Evolutionary conservation across 1,284 basidiomycete genomes (phyloP), one percentile per base, ranked within the genome.

Genomic region (Irpex sp.): DNA sequence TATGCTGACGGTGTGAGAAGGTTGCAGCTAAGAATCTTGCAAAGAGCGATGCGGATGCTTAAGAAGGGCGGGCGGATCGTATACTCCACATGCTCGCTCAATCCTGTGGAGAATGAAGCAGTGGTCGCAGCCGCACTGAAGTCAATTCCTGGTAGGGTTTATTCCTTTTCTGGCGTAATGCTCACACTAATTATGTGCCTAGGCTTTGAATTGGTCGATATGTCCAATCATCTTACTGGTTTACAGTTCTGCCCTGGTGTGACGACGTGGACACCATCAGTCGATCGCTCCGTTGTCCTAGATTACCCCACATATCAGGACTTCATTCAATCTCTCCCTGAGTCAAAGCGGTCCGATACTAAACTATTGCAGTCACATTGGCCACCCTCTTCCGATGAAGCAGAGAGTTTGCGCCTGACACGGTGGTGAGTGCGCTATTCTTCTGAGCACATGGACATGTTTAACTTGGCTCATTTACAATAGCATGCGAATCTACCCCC

Each of bases 41-140:
- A 92, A 67, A 90, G 97, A 15, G 96, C 92, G 4, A 96, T 99
- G 89, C 87, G 89, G 65, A 85, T 98, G 78, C 85, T 99, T 54
- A 89, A 91, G 68, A 85, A 86, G 3, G 88, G 91, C 40, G 97
- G 97, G 9, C 87, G 94, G 44, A 90, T 99, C 64, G 96, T 98
- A 31, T 99, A 99, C 77, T 99, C 97, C 3, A 99, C 97, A 0
- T 99, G 97, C 75, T 98, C 96, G 1, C 82, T 99, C 70, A 99
- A 99, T 76, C 97, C 97, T 1, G 84, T 96, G 36, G 97, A 99
- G 78, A 98, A 99, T 75, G 97, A 99, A 77, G 94, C 97, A 6
- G 97, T 99, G 64, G 83, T 99, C 37, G 92, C 94, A 1, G 91
- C 92, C 38, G 96, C 92, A 0, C 79, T 98, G 36, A 86, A 85